Conservation (phyloP, 164 flowering plant genomes). For the Warburgia ugandensis region DNA sequence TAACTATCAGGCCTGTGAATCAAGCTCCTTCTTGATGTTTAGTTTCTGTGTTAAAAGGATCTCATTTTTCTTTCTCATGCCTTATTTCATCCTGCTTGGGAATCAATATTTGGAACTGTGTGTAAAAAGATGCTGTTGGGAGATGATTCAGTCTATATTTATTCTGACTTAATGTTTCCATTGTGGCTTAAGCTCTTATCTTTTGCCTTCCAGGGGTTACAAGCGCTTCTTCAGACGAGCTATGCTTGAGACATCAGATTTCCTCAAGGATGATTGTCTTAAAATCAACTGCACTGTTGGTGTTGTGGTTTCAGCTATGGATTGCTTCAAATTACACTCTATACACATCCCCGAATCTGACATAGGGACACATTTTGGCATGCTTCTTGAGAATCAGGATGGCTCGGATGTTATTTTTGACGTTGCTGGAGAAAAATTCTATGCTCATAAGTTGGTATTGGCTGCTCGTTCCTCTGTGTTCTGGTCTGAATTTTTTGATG, state of each 20-base stretch:
- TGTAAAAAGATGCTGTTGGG: not conserved
- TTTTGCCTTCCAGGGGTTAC: slow-evolving; percentile 65
- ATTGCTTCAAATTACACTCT: slow-evolving; percentile 42
- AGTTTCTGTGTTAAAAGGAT: no score
- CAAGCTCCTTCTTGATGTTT: no score
- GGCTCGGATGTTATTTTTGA: slow-evolving; percentile 71
- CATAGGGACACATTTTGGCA: slow-evolving; percentile 73
- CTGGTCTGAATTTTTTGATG: slow-evolving; percentile 43
- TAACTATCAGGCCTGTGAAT: no score
- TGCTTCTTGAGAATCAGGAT: slow-evolving; percentile 62
- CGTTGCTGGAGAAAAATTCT: slow-evolving; percentile 60
- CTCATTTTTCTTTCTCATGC: no score
- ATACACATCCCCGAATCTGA: slow-evolving; percentile 67
- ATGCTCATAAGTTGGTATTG: slow-evolving; percentile 83
- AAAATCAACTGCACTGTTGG: slow-evolving; percentile 79
- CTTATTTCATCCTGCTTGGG: no score
- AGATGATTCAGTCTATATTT: not conserved
- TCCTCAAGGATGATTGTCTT: slow-evolving; percentile 75
- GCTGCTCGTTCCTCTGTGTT: slow-evolving; percentile 81
- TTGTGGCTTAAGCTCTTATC: not conserved
- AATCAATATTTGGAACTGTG: not conserved
- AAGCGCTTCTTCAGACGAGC: slow-evolving; percentile 78
- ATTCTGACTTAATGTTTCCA: not conserved
- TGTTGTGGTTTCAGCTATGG: slow-evolving; percentile 69
- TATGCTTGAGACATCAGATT: slow-evolving; percentile 79